Conservation (phyloP, 768 basidiomycete species). For the Fistulinella prunicolor region DNA sequence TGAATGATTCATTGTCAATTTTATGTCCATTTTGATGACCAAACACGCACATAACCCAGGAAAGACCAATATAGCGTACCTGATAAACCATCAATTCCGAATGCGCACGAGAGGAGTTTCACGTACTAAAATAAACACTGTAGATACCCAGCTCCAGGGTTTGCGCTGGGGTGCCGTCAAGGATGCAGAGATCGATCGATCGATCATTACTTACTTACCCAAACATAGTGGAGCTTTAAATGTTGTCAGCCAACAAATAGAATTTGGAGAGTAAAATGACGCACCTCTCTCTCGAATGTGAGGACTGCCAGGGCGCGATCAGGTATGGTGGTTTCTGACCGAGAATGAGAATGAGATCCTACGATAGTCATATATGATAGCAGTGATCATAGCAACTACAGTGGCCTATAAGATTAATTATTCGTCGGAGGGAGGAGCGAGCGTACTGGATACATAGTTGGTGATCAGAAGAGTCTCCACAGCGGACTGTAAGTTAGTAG, state of each 20-base stretch:
- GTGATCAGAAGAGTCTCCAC: no score
- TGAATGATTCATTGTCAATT: background rate
- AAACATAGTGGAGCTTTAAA: background rate
- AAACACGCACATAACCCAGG: background rate
- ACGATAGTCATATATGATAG: no score
- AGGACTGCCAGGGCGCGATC: no score
- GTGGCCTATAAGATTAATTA: no score
- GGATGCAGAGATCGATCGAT: background rate
- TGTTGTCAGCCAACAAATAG: background rate
- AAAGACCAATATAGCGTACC: background rate
- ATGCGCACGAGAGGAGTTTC: background rate
- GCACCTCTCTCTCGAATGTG: background rate
- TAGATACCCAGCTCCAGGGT: background rate
- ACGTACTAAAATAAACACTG: background rate
- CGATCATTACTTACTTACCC: background rate
- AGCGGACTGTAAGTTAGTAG: no score
- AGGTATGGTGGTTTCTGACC: no score
- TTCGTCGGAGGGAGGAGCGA: no score
- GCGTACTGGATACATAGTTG: no score
- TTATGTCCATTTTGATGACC: background rate
- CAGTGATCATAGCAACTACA: no score
- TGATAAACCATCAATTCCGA: background rate
- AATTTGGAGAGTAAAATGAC: background rate
- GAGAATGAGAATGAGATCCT: no score
- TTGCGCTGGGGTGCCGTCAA: background rate